Evolutionary conservation across 371 early-diverging fungal genomes (phyloP).

Genomic region (Rhizomucor miehei): DNA sequence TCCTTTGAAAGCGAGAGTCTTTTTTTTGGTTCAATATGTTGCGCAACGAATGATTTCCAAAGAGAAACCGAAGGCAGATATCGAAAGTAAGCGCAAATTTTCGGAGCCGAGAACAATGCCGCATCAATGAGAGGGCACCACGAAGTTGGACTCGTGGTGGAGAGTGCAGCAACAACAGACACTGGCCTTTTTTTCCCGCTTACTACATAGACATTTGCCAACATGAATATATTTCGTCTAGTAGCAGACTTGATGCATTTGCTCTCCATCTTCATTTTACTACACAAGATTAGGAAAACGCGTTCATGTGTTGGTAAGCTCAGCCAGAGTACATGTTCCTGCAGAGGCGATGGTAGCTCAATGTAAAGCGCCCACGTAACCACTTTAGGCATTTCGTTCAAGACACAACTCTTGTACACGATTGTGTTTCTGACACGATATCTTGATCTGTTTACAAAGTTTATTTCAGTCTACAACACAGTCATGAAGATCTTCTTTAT

Average conservation of each 20-base stretch:
- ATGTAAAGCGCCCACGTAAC: not conserved
- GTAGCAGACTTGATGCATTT: conserved; percentile 94
- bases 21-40: too few relatives aligned
- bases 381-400: conserved; percentile 91
- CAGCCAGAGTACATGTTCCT: not conserved
- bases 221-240: conserved; percentile 92
- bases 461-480: conserved; percentile 88
- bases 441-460: conserved; percentile 82
- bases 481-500: conserved; percentile 97
- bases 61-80: too few relatives aligned
- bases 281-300: conserved; percentile 84
- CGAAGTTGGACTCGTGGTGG: too few relatives aligned
- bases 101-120: too few relatives aligned
- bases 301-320: conserved; percentile 83
- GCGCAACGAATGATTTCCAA: too few relatives aligned
- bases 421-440: conserved; percentile 96
- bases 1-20: too few relatives aligned
- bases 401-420: conserved; percentile 95
- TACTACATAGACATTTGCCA: too few relatives aligned
- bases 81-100: too few relatives aligned
- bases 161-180: too few relatives aligned
- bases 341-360: not conserved
- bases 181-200: too few relatives aligned
- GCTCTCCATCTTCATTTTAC: conserved; percentile 89
- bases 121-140: too few relatives aligned